Conservation (phyloP, 768 basidiomycete species). For the Russula sp. region DNA sequence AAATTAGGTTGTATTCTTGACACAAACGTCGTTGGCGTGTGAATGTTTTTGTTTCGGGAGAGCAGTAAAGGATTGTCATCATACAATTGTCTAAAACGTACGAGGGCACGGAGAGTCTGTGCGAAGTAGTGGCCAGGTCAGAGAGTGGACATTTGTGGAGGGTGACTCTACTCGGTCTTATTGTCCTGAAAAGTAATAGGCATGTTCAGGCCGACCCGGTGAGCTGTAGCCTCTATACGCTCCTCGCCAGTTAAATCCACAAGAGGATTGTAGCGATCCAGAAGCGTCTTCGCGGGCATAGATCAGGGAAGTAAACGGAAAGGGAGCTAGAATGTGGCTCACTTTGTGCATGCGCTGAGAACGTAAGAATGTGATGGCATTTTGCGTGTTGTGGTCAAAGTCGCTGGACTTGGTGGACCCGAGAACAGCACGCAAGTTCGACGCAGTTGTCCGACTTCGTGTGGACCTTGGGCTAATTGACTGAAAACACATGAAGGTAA, state of each 20-base stretch:
- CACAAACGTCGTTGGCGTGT: neutral
- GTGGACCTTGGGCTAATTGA: slow-evolving; percentile 39
- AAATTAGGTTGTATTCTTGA: neutral
- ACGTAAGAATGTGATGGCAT: slow-evolving; percentile 62
- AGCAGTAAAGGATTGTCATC: neutral
- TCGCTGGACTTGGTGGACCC: slow-evolving; percentile 34
- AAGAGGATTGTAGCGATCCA: slow-evolving; percentile 87
- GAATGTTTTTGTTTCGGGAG: neutral
- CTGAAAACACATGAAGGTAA: slow-evolving; percentile 33
- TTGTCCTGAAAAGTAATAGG: slow-evolving; percentile 47
- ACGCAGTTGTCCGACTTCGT: slow-evolving; percentile 44
- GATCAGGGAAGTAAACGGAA: neutral
- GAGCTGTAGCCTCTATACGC: slow-evolving; percentile 78
- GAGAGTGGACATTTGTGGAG: neutral
- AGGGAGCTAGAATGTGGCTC: slow-evolving; percentile 28
- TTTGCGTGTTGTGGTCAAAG: slow-evolving; percentile 52
- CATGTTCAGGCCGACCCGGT: slow-evolving; percentile 84
- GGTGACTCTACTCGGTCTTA: slow-evolving; percentile 22
- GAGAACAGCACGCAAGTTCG: slow-evolving; percentile 54
- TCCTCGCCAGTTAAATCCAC: slow-evolving; percentile 77
- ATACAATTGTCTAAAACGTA: neutral
- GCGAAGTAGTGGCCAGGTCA: neutral
- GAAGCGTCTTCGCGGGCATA: slow-evolving; percentile 51
- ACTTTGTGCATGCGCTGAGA: slow-evolving; percentile 80
- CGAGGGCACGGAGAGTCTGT: neutral